Evolutionary conservation across 352 stramenopile species (phyloP), one percentile per base, ranked within the genome.

Genomic region (Globisporangium emineosum): DNA sequence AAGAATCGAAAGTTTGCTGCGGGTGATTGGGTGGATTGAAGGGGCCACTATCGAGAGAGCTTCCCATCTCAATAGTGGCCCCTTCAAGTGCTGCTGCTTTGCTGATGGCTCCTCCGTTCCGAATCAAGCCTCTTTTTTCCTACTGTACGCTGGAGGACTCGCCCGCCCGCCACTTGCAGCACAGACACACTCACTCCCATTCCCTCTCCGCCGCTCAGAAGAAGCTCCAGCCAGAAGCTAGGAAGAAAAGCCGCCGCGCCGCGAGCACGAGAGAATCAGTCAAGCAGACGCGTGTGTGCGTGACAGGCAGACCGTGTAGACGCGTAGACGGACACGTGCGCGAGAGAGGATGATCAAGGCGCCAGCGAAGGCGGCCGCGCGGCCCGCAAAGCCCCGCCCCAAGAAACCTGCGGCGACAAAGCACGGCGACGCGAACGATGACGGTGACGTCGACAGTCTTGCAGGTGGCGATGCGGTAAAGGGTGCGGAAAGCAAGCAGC

Each of bases 401-500:
- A 70, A 70, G 53, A 70, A 70, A 21, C 65, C 51, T 0, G 12
- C 27, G 29, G 6, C 35, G 27, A 25, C 40, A 33, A 75, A 73
- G 23, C 43, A 64, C 12, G 43, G 43, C 29, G 58, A 64, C 47
- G 55, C 43, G 49, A 47, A 52, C 37, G 40, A 47, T 47, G 64
- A 64, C 29, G 56, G 50, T 15, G 40, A 32, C 15, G 25, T 1
- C 25, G 49, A 50, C 49, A 42, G 21, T 27, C 40, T 42, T 37
- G 42, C 12, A 8, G 57, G 43, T 23, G 42, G 40, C 8, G 50
- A 53, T 7, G 45, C 23, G 13, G 21, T 23, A 9, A 37, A 50
- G 4, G 64, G 68, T 15, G 65, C 33, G 5, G 71, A 72, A 29
- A 62, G 61, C 4, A 69, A 66, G 53, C 62, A 69, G 47, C 76